Percentiles rank a stretch among this genome's conserved stretches.
phyloP scores from a whole-genome alignment of 495 filamentous ascomycete species.

The Aspergillus conjunctus region DNA sequence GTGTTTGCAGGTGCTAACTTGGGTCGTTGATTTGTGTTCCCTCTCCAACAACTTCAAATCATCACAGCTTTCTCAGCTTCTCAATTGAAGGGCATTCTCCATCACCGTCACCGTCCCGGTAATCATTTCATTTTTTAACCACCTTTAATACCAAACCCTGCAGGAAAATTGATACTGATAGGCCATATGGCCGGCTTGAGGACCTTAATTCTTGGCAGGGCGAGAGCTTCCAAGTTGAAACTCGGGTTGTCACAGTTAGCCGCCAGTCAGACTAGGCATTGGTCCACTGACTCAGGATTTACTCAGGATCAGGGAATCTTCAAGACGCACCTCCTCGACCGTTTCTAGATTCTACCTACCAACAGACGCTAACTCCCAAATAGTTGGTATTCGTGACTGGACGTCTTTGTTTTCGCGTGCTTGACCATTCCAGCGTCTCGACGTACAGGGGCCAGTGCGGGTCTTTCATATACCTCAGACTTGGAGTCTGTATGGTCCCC shows the following conservation, averaged over 20 bases:
- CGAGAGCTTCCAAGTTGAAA: slow-evolving; percentile 34
- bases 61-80: background rate
- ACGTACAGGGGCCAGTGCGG: slow-evolving; percentile 23
- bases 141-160: too few species aligned
- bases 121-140: too few species aligned
- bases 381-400: slow-evolving; percentile 25
- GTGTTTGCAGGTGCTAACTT: background rate
- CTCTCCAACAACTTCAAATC: background rate
- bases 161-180: background rate
- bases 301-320: too few species aligned
- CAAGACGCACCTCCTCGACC: slow-evolving; percentile 10
- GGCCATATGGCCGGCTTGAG: slow-evolving; percentile 6
- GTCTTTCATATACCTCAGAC: slow-evolving; percentile 45
- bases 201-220: slow-evolving; percentile 25
- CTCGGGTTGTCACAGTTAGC: slow-evolving; percentile 37
- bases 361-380: slow-evolving; percentile 20
- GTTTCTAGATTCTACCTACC: slow-evolving; percentile 11
- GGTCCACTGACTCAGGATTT: slow-evolving; percentile 16
- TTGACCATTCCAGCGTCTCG: slow-evolving; percentile 9
- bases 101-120: background rate
- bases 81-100: background rate
- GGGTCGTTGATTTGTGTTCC: background rate
- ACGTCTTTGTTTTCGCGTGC: slow-evolving; percentile 5
- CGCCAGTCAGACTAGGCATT: slow-evolving; percentile 25
- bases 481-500: slow-evolving; percentile 16